A percentile compares a stretch with the other conserved stretches of the same genome.
These are phyloP conservation scores for Wickerhamiella occidentalis DNA, from an alignment of 805 yeast genomes.

Conservation along the genomic window DNA sequence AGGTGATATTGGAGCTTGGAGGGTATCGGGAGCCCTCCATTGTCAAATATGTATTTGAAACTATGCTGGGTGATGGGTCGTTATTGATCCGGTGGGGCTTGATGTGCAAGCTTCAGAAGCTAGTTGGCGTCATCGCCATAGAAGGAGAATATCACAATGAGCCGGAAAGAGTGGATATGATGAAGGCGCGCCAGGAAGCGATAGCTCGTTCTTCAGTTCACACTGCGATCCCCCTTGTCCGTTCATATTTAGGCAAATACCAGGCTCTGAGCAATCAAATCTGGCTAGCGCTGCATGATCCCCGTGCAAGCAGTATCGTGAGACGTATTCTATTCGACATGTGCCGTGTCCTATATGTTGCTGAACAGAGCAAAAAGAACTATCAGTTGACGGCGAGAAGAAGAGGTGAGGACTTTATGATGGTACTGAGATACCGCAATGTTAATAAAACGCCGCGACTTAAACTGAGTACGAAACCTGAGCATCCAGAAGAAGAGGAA, in stretches of 20 bases:
- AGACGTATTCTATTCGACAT: conserved; percentile 53
- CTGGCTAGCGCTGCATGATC: conserved; percentile 54
- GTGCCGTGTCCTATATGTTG: conserved; percentile 51
- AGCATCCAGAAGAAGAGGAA: not conserved
- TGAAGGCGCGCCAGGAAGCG: conserved; percentile 47
- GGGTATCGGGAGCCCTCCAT: conserved; percentile 57
- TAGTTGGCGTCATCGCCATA: conserved; percentile 56
- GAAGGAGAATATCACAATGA: conserved; percentile 34
- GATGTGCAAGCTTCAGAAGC: conserved; percentile 35
- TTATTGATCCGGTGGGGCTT: conserved; percentile 40
- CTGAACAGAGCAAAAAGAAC: conserved; percentile 53
- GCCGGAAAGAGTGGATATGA: conserved; percentile 23
- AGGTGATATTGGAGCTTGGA: conserved; percentile 58
- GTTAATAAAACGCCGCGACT: conserved; percentile 14
- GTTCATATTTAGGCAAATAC: conserved; percentile 44
- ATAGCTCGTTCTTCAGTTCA: conserved; percentile 50
- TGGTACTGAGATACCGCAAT: conserved; percentile 38
- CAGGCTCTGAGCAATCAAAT: conserved; percentile 44
- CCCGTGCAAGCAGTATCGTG: conserved; percentile 47
- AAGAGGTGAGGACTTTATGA: conserved; percentile 23
- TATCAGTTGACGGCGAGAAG: conserved; percentile 55
- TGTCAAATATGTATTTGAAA: conserved; percentile 48
- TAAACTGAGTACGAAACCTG: conserved; percentile 23
- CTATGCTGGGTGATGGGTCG: conserved; percentile 45
- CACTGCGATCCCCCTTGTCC: conserved; percentile 53